Evolutionary conservation across 1,139 yeast genomes (phyloP).

Genomic region (Geotrichum histeridarum): DNA sequence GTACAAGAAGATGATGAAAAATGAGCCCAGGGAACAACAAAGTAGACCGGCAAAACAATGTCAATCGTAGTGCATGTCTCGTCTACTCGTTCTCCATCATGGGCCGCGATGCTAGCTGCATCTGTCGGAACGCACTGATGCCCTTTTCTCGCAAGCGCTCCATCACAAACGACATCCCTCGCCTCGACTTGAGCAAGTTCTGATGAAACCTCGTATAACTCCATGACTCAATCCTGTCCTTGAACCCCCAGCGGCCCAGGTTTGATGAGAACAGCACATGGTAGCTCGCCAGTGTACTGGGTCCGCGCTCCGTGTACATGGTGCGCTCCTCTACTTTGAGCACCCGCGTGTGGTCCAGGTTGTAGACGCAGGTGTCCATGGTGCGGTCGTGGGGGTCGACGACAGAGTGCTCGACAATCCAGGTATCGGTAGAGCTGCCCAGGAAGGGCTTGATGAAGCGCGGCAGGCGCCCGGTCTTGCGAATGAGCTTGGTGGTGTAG

Average conservation of each 20-base stretch:
- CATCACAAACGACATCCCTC: constrained; percentile 78
- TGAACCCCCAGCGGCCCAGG: constrained; percentile 55
- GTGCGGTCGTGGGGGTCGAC: constrained; percentile 57
- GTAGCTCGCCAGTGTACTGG: constrained; percentile 24
- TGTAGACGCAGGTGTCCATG: constrained; percentile 71
- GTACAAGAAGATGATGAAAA: neutral
- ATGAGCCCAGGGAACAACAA: neutral
- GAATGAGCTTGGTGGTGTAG: constrained; percentile 67
- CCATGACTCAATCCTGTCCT: constrained; percentile 77
- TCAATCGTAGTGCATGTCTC: too few species aligned
- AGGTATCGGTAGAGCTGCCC: constrained; percentile 66
- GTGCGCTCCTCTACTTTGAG: constrained; percentile 77
- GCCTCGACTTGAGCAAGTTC: constrained; percentile 60
- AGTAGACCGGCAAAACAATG: neutral
- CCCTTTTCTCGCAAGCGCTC: constrained; percentile 46
- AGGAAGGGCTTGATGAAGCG: constrained; percentile 71
- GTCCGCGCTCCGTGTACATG: constrained; percentile 38
- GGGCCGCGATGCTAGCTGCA: constrained; percentile 9
- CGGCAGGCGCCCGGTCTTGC: constrained; percentile 79
- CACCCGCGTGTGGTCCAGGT: constrained; percentile 78
- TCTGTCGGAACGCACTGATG: constrained; percentile 19
- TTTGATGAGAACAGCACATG: constrained; percentile 71
- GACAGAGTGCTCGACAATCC: constrained; percentile 77
- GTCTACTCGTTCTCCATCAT: neutral
- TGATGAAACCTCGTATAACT: constrained; percentile 64